phyloP scores from a whole-genome alignment of 129 eudicot genomes.

The Sambucus nigra region DNA sequence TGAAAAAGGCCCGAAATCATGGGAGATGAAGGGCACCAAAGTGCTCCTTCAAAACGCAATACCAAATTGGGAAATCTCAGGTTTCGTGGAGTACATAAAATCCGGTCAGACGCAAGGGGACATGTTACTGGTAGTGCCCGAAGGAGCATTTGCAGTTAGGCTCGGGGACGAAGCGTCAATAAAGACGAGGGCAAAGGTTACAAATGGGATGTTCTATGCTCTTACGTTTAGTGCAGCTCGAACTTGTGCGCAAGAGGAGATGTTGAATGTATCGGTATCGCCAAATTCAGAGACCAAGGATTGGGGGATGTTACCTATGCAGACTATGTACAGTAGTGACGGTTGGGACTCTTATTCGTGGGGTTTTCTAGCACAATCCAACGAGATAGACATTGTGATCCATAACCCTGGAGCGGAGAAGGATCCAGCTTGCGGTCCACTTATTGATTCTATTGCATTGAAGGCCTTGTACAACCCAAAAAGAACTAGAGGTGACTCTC shows the following conservation, averaged over 20 bases:
- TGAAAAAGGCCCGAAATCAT: conserved; percentile 64
- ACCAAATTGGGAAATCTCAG: conserved; percentile 68
- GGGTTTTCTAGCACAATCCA: conserved; percentile 66
- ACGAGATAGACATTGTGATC: conserved; percentile 51
- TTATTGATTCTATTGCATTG: conserved; percentile 70
- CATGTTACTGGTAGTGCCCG: conserved; percentile 80
- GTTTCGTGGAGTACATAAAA: conserved; percentile 72
- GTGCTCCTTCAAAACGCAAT: conserved; percentile 46
- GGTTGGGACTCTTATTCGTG: conserved; percentile 84
- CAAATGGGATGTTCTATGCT: conserved; percentile 51
- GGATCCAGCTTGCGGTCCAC: conserved; percentile 85
- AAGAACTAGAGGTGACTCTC: conserved; percentile 36
- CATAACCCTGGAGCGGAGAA: conserved; percentile 69
- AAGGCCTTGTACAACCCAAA: conserved; percentile 41
- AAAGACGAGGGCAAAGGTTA: conserved; percentile 45
- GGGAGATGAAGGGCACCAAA: conserved; percentile 55
- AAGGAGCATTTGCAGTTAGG: conserved; percentile 60
- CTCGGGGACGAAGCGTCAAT: conserved; percentile 69
- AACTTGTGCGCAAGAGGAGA: conserved; percentile 80
- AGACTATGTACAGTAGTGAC: conserved; percentile 67
- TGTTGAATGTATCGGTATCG: conserved; percentile 52
- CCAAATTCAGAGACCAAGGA: conserved; percentile 41
- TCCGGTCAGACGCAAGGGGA: conserved; percentile 75
- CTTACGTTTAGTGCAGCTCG: conserved; percentile 66
- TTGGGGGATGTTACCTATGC: conserved; percentile 72